Base-by-base conservation (phyloP, 306 rosid species). In the Hippophae tibetana region DNA sequence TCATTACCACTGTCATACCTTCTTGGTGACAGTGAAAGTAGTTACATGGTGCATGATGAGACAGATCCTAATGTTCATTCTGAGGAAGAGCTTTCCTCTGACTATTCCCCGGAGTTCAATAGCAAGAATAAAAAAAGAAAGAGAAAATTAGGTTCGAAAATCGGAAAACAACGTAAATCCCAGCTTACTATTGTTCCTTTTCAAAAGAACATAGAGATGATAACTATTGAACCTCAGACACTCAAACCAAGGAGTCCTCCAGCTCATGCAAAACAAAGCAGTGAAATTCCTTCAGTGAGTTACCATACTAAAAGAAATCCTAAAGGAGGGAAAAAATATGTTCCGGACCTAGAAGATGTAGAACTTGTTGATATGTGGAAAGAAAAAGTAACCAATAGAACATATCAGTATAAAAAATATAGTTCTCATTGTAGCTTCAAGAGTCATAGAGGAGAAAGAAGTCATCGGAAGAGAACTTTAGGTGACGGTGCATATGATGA, bases 401-500 rank as follows among this genome's bases (percentile, higher is more conserved):
- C 66, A 47, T 53, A 42, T 70, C 65, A 23, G 18, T 67, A 60
- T 48, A 61, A 51, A 54, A 77, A 58, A 50, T 56, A 65, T 43
- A 72, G 44, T 49, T 54, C 64, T 53, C 73, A 46, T 57, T 38
- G 78, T 9, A 31, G 57, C 27, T 60, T 63, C n/a, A 77, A 50
- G 59, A 56, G 47, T 54, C 42, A 6, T 38, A 72, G 54, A 2
- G 78, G 56, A 66, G 79, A 68, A 56, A 71, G 78, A 72, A 62
- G 52, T 7, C 72, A 72, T 60, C 76, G 44, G 52, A 82, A 70
- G 66, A 73, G 97, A 63, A 61, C 92, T 62, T 63, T 83, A 45
- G 77, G 81, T 81, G 89, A 84, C 9, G 80, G 84, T 64, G 89
- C 86, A 54, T 90, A 81, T 83, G 78, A 81, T 69, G 95, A 85